Percentiles rank a stretch among this genome's conserved stretches.
These are phyloP conservation scores for Coniferiporia weirii DNA, from an alignment of 1,284 basidiomycete genomes.

Conservation along the genomic window DNA sequence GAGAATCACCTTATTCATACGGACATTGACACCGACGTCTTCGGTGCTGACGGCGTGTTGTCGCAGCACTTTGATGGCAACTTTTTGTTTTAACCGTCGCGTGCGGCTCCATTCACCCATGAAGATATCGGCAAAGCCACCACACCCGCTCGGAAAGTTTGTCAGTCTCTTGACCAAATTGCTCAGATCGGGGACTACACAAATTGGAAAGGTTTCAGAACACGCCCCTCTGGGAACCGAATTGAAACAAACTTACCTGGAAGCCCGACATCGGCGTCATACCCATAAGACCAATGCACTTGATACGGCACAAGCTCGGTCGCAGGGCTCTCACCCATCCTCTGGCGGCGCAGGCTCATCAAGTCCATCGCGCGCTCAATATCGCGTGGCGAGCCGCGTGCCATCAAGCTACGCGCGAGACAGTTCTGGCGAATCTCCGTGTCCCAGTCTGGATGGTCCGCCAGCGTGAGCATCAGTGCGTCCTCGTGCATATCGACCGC, in stretches of 20 bases:
- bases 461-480: slow-evolving; percentile 5
- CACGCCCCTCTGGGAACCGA: no score
- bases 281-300: neutral
- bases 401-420: slow-evolving; percentile 12
- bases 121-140: slow-evolving; percentile 15
- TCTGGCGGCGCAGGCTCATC: slow-evolving; percentile 1
- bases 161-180: slow-evolving; percentile 6
- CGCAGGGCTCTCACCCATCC: neutral
- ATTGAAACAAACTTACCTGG: neutral
- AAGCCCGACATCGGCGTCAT: slow-evolving; percentile 10
- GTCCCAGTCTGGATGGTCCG: slow-evolving; percentile 14
- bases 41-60: neutral
- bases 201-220: no score
- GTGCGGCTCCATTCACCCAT: slow-evolving; percentile 15
- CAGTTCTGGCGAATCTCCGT: slow-evolving; percentile 12
- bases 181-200: slow-evolving; percentile 14
- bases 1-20: slow-evolving; percentile 11
- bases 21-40: slow-evolving; percentile 4
- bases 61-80: slow-evolving; percentile 16
- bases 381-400: slow-evolving; percentile 7
- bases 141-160: slow-evolving; percentile 12
- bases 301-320: neutral
- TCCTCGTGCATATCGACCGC: slow-evolving; percentile 15
- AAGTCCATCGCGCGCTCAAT: slow-evolving; percentile 15
- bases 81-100: slow-evolving; percentile 6